Base-by-base conservation (phyloP, 2,329 filamentous ascomycete genomes). In the Nemania diffusa region DNA sequence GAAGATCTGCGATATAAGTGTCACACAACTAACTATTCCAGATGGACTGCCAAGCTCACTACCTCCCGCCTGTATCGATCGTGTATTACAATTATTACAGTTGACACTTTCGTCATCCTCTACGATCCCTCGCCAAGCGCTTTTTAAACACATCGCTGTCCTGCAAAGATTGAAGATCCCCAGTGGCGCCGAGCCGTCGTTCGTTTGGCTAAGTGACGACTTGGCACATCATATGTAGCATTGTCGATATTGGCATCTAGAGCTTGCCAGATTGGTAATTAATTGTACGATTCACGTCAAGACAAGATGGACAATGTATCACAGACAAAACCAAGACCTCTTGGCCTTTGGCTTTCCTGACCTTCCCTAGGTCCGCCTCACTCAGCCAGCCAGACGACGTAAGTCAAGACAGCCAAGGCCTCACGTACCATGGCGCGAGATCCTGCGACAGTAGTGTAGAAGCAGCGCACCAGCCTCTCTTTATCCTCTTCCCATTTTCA, bases 341-440 rank as follows among this genome's bases (percentile, higher is more conserved):
- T 26, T 29, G n/a, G 34, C 7, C 20, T 40, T 57, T 61, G 13
- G 9, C 24, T 53, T 59, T 29, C 34, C 37, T 15, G 20, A 42
- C 22, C 9, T 55, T 62, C 44, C 57, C 27, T 59, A 42, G 29
- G 48, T 24, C 64, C 64, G 61, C 24, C 24, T 13, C 11, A 22
- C 46, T 55, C 27, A 11, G 27, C 17, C 27, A 11, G 27, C 17
- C n/a, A 29, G 11, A 20, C 3, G 26, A 50, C 26, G 27, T 37
- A 37, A 20, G 32, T 37, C 9, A 61, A 65, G 51, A 65, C 52
- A 61, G 63, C 63, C 57, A 65, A 65, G 57, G 51, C 20, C 20
- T 44, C 26, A 24, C 42, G 62, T 59, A 57, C 57, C 51, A 61
- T 51, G 24, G 50, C 56, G 46, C 44, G 55, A 58, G 11, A 34